These are phyloP conservation scores for Pseudozyma hubeiensis DNA, from an alignment of 1,284 basidiomycete genomes.

Conservation along the genomic window DNA sequence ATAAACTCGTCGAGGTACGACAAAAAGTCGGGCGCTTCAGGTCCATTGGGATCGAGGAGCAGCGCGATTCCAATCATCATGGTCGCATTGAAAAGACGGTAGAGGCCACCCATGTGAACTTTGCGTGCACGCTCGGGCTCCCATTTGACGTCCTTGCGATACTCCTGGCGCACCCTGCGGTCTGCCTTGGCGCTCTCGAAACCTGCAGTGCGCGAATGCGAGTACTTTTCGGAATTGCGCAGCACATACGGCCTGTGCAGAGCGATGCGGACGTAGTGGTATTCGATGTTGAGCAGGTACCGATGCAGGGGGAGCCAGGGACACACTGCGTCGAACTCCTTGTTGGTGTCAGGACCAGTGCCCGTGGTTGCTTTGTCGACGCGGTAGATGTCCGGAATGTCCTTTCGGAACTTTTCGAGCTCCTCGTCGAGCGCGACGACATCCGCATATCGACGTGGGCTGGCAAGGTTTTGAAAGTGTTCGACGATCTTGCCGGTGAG, in stretches of 20 bases:
- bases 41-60: conserved; percentile 55
- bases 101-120: conserved; percentile 63
- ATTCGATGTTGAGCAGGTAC: conserved; percentile 64
- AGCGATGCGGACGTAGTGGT: conserved; percentile 63
- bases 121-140: conserved; percentile 54
- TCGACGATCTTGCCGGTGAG: conserved; percentile 93
- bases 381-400: conserved; percentile 81
- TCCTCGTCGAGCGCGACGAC: conserved; percentile 87
- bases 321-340: conserved; percentile 55
- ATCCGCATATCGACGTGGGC: conserved; percentile 81
- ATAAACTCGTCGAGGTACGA: conserved; percentile 63
- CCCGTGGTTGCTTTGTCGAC: conserved; percentile 75
- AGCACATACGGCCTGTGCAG: conserved; percentile 64
- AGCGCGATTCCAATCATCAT: conserved; percentile 66
- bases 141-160: conserved; percentile 60
- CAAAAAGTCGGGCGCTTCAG: conserved; percentile 52
- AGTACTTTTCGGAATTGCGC: conserved; percentile 60
- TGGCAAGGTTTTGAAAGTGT: conserved; percentile 90
- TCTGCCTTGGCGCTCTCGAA: conserved; percentile 61
- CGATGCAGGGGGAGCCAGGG: conserved; percentile 62
- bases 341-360: conserved; percentile 43
- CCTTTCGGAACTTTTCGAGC: conserved; percentile 83
- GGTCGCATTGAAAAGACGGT: conserved; percentile 62
- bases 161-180: conserved; percentile 57
- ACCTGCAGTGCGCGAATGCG: conserved; percentile 54